phyloP scores from a whole-genome alignment of 805 yeast genomes.

The Pichia nakasei region DNA sequence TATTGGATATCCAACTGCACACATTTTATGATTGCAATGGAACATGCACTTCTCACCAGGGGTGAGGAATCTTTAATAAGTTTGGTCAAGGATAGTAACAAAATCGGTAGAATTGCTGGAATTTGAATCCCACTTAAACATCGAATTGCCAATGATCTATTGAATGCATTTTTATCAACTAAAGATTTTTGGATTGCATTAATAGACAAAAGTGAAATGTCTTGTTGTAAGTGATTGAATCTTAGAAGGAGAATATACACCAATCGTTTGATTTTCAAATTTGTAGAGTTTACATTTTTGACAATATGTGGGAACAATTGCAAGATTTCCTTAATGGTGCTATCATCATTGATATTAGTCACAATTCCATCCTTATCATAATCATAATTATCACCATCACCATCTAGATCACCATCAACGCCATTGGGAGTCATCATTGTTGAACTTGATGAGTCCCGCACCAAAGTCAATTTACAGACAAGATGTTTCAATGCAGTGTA shows the following conservation, averaged over 20 bases:
- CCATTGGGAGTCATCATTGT: no score
- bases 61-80: slow-evolving; percentile 65
- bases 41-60: slow-evolving; percentile 69
- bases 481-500: slow-evolving; percentile 53
- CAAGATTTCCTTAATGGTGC: slow-evolving; percentile 27
- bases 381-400: neutral
- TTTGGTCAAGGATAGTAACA: slow-evolving; percentile 63
- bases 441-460: neutral
- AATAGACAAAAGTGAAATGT: slow-evolving; percentile 79
- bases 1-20: slow-evolving; percentile 27
- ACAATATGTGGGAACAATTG: slow-evolving; percentile 76
- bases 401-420: no score
- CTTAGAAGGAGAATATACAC: slow-evolving; percentile 68
- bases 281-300: slow-evolving; percentile 69
- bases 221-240: slow-evolving; percentile 79
- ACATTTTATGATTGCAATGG: slow-evolving; percentile 62
- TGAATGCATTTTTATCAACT: slow-evolving; percentile 57
- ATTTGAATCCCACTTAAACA: slow-evolving; percentile 79
- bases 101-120: slow-evolving; percentile 72
- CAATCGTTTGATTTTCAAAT: slow-evolving; percentile 58
- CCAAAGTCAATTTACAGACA: slow-evolving; percentile 31
- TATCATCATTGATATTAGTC: neutral
- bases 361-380: neutral
- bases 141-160: slow-evolving; percentile 65
- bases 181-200: slow-evolving; percentile 86